Evolutionary conservation across 257 asterid genomes (phyloP), one percentile per base, ranked within the genome.

Genomic region (Rhazya stricta): DNA sequence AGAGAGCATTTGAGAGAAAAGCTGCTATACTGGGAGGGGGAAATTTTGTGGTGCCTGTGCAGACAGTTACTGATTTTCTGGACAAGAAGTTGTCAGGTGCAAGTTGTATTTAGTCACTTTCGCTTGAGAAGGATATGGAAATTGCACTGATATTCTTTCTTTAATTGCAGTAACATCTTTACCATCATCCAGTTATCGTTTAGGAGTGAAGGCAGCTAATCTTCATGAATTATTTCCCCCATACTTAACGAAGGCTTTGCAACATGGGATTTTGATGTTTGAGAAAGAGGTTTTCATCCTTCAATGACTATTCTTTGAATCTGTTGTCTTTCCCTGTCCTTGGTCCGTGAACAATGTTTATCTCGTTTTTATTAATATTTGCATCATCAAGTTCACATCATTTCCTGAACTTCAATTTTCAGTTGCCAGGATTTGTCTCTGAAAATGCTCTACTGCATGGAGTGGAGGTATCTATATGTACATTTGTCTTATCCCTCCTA

Each of bases 21-120:
- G 97, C 97, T 11, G 97, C 99, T 76, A 18, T 60, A 53, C 81
- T 94, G 96, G 99, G 99, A 1, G 99, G 99, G n/a, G 99, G 99
- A 71, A 81, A 86, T 81, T 94, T 94, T 57, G 92, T 89, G 12
- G 91, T 90, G 79, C 99, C 99, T 36, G 97, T 87, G 29, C 99
- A 94, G 80, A 85, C 85, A 1, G 94, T 86, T 72, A 83, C 94
- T 1, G 92, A 94, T 84, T 94, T 92, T 85, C 86, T 94, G 73
- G 89, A 85, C 60, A 77, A 79, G 72, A 87, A 82, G 85, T 79
- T 85, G 62, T 86, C 95, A 76, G 97, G 97, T 92, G 34, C 30
- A 15, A 71, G 34, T 71, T 58, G 50, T 69, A 43, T 71, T 48
- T 50, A 2, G 45, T 1, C 19, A 16, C 30, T 10, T 43, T 53